Evolutionary conservation across 2,329 filamentous ascomycete species (phyloP).

Genomic region (Escovopsis weberi): DNA sequence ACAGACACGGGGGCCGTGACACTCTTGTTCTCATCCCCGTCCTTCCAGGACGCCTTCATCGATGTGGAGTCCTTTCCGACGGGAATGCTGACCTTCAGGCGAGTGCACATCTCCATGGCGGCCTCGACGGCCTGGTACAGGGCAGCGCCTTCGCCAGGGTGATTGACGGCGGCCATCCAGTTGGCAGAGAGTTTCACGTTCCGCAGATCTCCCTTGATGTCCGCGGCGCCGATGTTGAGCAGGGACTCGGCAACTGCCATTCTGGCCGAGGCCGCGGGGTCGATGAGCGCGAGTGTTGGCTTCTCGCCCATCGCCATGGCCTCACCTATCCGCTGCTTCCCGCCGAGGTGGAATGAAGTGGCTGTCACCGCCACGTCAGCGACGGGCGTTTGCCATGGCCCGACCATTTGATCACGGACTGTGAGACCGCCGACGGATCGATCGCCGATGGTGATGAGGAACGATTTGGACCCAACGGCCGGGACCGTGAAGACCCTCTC

Average conservation of each 20-base stretch:
- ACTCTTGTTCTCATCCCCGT: slow-evolving; percentile 56
- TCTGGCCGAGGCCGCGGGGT: slow-evolving; percentile 73
- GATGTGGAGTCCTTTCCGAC: slow-evolving; percentile 98
- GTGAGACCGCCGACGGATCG: slow-evolving; percentile 82
- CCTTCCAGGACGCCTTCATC: slow-evolving; percentile 96
- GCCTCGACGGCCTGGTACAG: slow-evolving; percentile 90
- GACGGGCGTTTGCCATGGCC: slow-evolving; percentile 89
- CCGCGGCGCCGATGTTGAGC: slow-evolving; percentile 77
- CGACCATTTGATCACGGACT: slow-evolving; percentile 86
- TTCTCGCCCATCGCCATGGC: slow-evolving; percentile 98
- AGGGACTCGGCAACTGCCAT: slow-evolving; percentile 95
- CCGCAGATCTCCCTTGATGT: slow-evolving; percentile 54
- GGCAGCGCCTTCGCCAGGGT: slow-evolving; percentile 81
- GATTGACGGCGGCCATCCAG: slow-evolving; percentile 96
- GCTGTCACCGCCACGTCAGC: slow-evolving; percentile 88
- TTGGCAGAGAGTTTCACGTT: slow-evolving; percentile 86
- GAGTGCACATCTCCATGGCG: slow-evolving; percentile 80
- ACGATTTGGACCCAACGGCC: slow-evolving; percentile 89
- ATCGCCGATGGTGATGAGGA: slow-evolving; percentile 93
- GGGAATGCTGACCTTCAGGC: slow-evolving; percentile 83
- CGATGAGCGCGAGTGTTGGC: slow-evolving; percentile 77
- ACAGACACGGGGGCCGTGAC: slow-evolving; percentile 87
- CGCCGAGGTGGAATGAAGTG: slow-evolving; percentile 53
- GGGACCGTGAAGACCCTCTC: slow-evolving; percentile 73
- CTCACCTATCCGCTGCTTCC: slow-evolving; percentile 65